Evolutionary conservation across 305 asterid species (phyloP).

Genomic region (Stenogyne calaminthoides): DNA sequence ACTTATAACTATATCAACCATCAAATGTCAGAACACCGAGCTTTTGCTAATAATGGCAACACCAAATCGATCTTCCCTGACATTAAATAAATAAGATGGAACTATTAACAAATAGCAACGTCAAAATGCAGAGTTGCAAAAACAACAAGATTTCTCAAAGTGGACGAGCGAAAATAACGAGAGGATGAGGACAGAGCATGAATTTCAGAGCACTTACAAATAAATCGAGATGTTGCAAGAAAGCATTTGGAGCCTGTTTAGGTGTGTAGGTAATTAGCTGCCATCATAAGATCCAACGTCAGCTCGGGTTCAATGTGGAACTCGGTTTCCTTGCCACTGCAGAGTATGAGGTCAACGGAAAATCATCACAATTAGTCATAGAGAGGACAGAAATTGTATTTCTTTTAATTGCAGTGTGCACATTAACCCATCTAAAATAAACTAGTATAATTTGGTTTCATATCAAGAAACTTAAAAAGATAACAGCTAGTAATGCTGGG

Average conservation of each 20-base stretch:
- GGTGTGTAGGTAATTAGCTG: conserved; percentile 91
- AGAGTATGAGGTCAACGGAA: conserved; percentile 21
- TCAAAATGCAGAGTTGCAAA: neutral
- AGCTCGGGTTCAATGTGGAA: conserved; percentile 95
- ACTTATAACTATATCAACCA: conserved; percentile 14
- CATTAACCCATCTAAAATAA: conserved; percentile 2
- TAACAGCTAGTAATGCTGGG: neutral
- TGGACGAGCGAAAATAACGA: neutral
- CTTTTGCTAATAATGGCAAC: conserved; percentile 26
- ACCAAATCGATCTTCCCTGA: conserved; percentile 26
- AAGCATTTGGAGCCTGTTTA: conserved; percentile 41
- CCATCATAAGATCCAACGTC: conserved; percentile 97
- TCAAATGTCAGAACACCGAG: conserved; percentile 29
- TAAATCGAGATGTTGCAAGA: conserved; percentile 27
- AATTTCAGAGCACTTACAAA: conserved; percentile 36
- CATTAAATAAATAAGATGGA: conserved; percentile 7
- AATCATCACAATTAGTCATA: conserved; percentile 17
- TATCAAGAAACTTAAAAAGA: neutral
- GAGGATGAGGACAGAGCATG: neutral
- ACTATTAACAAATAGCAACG: neutral
- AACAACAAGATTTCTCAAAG: neutral
- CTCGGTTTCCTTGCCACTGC: conserved; percentile 94
- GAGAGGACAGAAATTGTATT: neutral
- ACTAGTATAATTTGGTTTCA: neutral
- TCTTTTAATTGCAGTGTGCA: neutral